These are phyloP conservation scores for Arctium lappa DNA, from an alignment of 129 eudicot genomes.

Conservation along the genomic window DNA sequence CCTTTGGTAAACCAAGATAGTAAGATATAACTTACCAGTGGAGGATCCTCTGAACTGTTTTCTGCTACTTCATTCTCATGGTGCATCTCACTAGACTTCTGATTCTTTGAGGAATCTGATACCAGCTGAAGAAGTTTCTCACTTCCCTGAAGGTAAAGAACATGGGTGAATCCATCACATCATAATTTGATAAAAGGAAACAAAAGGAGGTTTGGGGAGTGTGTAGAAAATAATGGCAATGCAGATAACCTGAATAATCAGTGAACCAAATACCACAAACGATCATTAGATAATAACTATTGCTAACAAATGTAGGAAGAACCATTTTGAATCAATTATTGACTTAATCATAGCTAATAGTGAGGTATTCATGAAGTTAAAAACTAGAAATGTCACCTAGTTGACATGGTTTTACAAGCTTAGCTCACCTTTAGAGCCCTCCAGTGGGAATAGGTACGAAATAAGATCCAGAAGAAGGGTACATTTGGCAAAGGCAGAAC, in stretches of 20 bases:
- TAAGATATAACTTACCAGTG: slow-evolving; percentile 45
- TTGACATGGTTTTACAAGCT: slow-evolving; percentile 9
- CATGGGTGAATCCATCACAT: slow-evolving; percentile 3
- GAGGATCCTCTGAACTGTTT: slow-evolving; percentile 20
- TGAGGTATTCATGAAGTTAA: not conserved
- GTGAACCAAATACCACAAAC: not conserved
- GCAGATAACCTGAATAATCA: not conserved
- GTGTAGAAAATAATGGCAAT: too few species aligned
- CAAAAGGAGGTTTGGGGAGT: not conserved
- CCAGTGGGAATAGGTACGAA: slow-evolving; percentile 92
- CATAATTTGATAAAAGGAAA: not conserved
- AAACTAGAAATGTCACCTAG: not conserved
- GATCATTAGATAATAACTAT: not conserved
- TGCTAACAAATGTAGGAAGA: not conserved
- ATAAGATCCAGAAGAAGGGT: slow-evolving; percentile 91
- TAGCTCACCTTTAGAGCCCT: slow-evolving; percentile 81
- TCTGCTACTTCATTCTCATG: slow-evolving; percentile 22
- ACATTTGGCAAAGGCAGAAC: slow-evolving; percentile 93
- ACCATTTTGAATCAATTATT: not conserved
- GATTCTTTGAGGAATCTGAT: slow-evolving; percentile 49
- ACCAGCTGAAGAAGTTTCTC: slow-evolving; percentile 85
- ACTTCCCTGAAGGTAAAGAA: slow-evolving; percentile 60
- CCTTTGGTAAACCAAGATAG: not conserved
- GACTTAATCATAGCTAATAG: not conserved
- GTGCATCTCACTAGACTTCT: slow-evolving; percentile 13